phyloP scores from a whole-genome alignment of 1,139 yeast genomes.

The Arxiozyma slooffiae region DNA sequence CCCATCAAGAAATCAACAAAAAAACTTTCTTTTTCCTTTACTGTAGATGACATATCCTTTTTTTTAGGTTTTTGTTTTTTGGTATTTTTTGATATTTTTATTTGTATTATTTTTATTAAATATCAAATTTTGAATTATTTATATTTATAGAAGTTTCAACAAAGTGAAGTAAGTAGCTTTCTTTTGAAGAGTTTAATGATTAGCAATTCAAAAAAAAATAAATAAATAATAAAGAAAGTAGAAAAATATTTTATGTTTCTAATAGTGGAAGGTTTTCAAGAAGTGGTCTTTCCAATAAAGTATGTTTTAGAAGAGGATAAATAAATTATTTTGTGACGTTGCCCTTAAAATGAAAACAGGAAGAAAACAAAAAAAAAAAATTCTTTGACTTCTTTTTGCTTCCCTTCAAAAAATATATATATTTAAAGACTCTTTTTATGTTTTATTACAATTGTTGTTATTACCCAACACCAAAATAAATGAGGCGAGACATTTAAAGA shows the following conservation, averaged over 20 bases:
- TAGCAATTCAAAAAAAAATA: no score
- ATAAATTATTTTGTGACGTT: not conserved
- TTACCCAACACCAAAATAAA: no score
- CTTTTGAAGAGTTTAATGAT: not conserved
- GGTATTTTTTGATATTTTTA: no score
- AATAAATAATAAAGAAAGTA: no score
- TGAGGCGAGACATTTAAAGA: no score
- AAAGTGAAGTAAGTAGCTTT: no score
- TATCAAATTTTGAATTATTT: not conserved
- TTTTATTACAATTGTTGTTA: no score
- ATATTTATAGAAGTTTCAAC: not conserved
- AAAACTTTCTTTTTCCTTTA: conserved; percentile 4
- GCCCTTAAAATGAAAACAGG: not conserved
- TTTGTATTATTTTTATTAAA: not conserved
- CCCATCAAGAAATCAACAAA: conserved; percentile 13
- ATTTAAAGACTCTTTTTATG: no score
- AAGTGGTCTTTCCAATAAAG: no score
- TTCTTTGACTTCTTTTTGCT: not conserved
- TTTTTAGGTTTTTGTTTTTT: not conserved
- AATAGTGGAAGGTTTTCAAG: not conserved
- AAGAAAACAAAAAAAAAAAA: no score
- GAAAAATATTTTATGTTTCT: no score
- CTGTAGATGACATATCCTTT: not conserved
- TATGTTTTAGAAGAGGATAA: not conserved
- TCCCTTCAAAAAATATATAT: not conserved